phyloP scores from a whole-genome alignment of 2,329 filamentous ascomycete species.

The Chalara sp. region DNA sequence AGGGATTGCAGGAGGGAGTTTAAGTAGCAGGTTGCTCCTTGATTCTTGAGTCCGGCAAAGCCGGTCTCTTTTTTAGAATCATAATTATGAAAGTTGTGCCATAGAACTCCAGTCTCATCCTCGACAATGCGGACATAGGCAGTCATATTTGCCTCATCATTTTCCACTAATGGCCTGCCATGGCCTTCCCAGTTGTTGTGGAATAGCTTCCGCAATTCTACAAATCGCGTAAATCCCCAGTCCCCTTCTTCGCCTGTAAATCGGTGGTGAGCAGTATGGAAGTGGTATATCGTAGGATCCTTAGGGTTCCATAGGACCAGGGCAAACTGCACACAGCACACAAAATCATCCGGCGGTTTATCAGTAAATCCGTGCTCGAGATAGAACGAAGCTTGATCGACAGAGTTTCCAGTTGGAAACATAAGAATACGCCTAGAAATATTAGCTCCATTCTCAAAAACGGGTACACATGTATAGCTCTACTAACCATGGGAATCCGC shows the following conservation, averaged over 20 bases:
- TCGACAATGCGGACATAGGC: slow-evolving; percentile 78
- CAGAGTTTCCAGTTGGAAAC: slow-evolving; percentile 92
- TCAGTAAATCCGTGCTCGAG: slow-evolving; percentile 88
- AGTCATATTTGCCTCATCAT: slow-evolving; percentile 71
- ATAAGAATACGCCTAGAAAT: slow-evolving; percentile 75
- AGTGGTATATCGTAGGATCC: slow-evolving; percentile 76
- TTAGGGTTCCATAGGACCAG: slow-evolving; percentile 92
- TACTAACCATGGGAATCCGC: slow-evolving; percentile 75
- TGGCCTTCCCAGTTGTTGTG: slow-evolving; percentile 66
- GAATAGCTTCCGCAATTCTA: slow-evolving; percentile 82
- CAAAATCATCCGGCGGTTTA: slow-evolving; percentile 81
- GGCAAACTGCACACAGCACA: slow-evolving; percentile 92
- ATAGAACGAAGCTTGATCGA: slow-evolving; percentile 90
- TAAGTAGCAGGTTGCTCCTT: slow-evolving; percentile 86
- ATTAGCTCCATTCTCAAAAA: too few species aligned
- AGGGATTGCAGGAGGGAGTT: slow-evolving; percentile 80
- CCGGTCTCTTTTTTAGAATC: slow-evolving; percentile 99
- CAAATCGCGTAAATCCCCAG: slow-evolving; percentile 97
- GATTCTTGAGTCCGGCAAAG: slow-evolving; percentile 93
- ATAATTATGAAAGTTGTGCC: slow-evolving; percentile 91
- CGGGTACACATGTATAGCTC: not conserved
- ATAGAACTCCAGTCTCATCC: slow-evolving; percentile 81
- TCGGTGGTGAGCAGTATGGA: slow-evolving; percentile 84
- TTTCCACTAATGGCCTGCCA: slow-evolving; percentile 66
- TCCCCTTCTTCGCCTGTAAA: slow-evolving; percentile 96